A percentile compares a stretch with the other conserved stretches of the same genome.
Conservation (phyloP, 2,329 filamentous ascomycete genomes). For the Aspergillus alliaceus region DNA sequence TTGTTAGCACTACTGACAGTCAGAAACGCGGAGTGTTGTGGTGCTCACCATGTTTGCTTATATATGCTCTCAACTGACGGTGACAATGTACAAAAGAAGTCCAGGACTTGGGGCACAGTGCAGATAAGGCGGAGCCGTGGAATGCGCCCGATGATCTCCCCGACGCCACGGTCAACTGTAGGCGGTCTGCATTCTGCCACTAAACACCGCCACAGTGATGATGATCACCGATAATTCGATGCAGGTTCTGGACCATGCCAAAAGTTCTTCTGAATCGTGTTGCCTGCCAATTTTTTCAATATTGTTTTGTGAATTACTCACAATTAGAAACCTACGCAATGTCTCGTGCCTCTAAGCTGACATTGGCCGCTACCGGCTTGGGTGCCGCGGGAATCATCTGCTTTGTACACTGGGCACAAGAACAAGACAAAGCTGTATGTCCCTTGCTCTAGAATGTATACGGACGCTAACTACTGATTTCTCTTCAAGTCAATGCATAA, state of each 20-base stretch:
- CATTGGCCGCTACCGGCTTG: constrained; percentile 73
- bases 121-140: constrained; percentile 24
- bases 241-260: constrained; percentile 1
- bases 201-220: constrained; percentile 31
- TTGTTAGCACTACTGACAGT: constrained; percentile 5
- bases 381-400: constrained; percentile 74
- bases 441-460: not conserved
- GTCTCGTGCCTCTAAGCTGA: constrained; percentile 88
- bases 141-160: constrained; percentile 23
- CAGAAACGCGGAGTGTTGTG: constrained; percentile 3
- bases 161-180: constrained; percentile 29
- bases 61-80: constrained; percentile 8
- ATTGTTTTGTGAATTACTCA: not conserved
- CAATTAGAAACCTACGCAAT: constrained; percentile 50
- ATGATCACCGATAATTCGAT: constrained; percentile 15
- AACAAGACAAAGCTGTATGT: constrained; percentile 75
- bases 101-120: constrained; percentile 9
- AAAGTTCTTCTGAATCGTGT: not conserved
- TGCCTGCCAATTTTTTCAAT: not conserved
- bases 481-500: constrained; percentile 77
- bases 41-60: constrained; percentile 30
- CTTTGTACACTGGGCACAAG: constrained; percentile 88
- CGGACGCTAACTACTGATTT: constrained; percentile 8
- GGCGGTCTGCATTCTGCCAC: constrained; percentile 37
- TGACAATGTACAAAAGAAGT: constrained; percentile 7